Base-by-base conservation (phyloP, 345 rosid genomes). In the Excoecaria agallocha region DNA sequence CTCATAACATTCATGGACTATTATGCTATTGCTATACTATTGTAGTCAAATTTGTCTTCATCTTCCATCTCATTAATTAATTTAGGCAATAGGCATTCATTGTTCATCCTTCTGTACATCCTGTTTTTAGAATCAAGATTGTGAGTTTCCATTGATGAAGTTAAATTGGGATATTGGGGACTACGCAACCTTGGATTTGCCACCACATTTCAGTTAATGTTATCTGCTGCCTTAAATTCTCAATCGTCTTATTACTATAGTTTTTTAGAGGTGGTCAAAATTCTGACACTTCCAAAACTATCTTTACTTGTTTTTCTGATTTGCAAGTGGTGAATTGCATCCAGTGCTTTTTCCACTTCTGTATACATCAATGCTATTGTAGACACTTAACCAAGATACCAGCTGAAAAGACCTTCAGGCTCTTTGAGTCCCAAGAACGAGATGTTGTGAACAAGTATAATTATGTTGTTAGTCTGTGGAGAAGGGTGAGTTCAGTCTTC, bases 381-480 rank as follows among this genome's bases (percentile, higher is more conserved):
- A 72, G 13, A 76, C 22, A 74, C 94, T 85, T 90, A 75, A 90
- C 88, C 0, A 50, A 64, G 77, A 71, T 78, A 71, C 45, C 71
- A 96, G 99, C 90, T 84, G 90, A 85, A 79, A 93, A 88, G 82
- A 78, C 98, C 6, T 93, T 84, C 76, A 88, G 78, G 73, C 77
- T 86, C 72, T 93, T 96, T 73, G 87, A 73, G 56, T 79, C 93
- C 43, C 84, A 84, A 77, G 96, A 96, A 79, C 87, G 78, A 11
- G 96, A 91, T 62, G 89, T 96, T 60, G 89, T 91, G 83, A 85
- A 79, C 85, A 93, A 93, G 86, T 91, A 93, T 82, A 93, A 90
- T 70, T 81, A 90, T 76, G 96, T 95, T 70, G 75, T 91, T 70
- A 86, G 96, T 85, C 81, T 90, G 54, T 95, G 98, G 99, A 91